A percentile compares a stretch with the other conserved stretches of the same genome.
Conservation (phyloP, 176 grass and related monocot species). For the Otatea glauca region DNA sequence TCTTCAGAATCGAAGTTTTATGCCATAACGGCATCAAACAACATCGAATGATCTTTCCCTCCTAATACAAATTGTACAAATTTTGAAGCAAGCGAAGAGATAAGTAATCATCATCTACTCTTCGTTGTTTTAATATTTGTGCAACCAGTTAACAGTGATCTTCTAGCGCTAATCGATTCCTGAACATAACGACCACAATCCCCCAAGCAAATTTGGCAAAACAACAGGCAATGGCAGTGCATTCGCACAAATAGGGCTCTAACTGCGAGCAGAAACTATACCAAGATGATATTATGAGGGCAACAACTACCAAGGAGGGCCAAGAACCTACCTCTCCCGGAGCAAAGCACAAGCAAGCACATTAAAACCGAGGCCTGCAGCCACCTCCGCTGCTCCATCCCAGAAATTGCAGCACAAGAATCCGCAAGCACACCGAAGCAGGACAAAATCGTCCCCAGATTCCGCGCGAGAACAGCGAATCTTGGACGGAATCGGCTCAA, state of each 20-base stretch:
- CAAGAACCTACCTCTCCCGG: slow-evolving; percentile 59
- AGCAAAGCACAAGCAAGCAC: slow-evolving; percentile 51
- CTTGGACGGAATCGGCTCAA: not conserved
- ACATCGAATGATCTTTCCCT: not conserved
- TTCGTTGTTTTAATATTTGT: too few species aligned
- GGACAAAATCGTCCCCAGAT: not conserved
- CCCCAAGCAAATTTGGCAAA: not conserved
- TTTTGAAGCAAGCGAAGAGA: too few species aligned
- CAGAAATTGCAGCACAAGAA: not conserved
- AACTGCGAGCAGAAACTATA: not conserved
- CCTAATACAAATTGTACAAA: too few species aligned
- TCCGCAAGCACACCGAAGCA: not conserved
- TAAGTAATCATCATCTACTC: too few species aligned
- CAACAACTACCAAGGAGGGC: not conserved
- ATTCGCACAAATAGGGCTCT: not conserved
- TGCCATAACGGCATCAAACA: not conserved
- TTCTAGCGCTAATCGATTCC: not conserved
- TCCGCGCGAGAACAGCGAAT: not conserved
- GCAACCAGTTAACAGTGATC: not conserved
- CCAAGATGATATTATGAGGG: too few species aligned
- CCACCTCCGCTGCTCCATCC: slow-evolving; percentile 57
- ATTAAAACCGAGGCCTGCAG: slow-evolving; percentile 44
- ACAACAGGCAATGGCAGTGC: not conserved
- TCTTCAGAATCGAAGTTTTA: not conserved
- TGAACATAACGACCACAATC: slow-evolving; percentile 2